Evolutionary conservation across 257 asterid species (phyloP), one percentile per base, ranked within the genome.

Genomic region (Solanum raphanifolium): DNA sequence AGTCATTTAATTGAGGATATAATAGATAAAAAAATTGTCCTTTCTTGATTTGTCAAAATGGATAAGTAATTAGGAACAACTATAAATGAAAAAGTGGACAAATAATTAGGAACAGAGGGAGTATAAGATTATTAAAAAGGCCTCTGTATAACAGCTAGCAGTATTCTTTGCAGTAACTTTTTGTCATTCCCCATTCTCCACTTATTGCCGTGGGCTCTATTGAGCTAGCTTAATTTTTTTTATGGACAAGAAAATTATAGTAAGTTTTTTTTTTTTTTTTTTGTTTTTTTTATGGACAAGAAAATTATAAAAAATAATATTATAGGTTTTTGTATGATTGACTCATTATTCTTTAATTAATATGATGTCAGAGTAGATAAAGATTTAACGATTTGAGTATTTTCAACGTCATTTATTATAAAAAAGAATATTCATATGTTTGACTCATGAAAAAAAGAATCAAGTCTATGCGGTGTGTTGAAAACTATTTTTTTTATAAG

Each of bases 151-250:
- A 81, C 85, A 81, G 41, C 68, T 81, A 81, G 85, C 85, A 81
- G 68, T 81, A 46, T 81, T 41, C 58, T 36, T 41, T 81, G 85
- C 85, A 81, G 85, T 29, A 29, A 81, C 68, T 46, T 81, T 81
- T 81, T 81, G 68, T 23, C 25, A 29, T 79, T 43, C 15, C 84
- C 16, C n/a, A 79, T 79, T 43, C 65, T 8, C 25, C 84, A 79
- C 84, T 79, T 43, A 79, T 43, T 81, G 85, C 85, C 68, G 41
- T 46, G 41, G 85, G 85, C 85, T 46, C 85, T 81, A 81, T 46
- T 29, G 78, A 27, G 36, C 21, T 62, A 23, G 15, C 31, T 62
- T 62, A 23, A 62, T 9, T 23, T 2, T 52, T 58, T 58, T 21
- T 21, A 8, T 58, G 66, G 68, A 58, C 29, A 23, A 62, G 69